Evolutionary conservation across 805 yeast genomes (phyloP), one percentile per base, ranked within the genome.

Genomic region (Kuraishia borneana): DNA sequence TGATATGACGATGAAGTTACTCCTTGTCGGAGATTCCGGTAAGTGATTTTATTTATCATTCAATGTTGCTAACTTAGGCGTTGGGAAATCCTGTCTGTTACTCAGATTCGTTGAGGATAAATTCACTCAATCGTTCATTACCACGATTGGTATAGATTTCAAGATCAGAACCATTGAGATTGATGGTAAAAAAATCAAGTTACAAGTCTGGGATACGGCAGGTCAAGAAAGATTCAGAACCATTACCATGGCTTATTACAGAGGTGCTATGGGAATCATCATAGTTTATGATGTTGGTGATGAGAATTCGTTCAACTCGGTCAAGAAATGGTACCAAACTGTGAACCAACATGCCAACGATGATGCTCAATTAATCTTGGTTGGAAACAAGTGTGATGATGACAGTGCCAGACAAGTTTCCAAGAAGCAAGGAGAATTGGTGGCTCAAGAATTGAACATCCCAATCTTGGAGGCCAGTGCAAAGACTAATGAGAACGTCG

Each of bases 121-220:
- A 60, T 92, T 92, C 66, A 88, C 89, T 49, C 96, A 97, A 4
- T 76, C 92, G 16, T 92, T 89, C 60, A 92, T 92, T 61, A 87
- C 97, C 39, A 92, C 98, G 32, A 92, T 92, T 50, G 98, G 98
- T 36, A 92, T 92, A 50, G 98, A 92, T 59, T 92, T 92, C 72
- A 92, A 92, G 65, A 89, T 92, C 56, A 81, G 96, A 61, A 88
- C 96, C 20, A 83, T 88, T 46, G 96, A 89, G 48, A 71, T 88
- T 44, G 89, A 89, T 42, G 96, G 95, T 35, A 83, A 83, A 60
- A 81, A 81, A 44, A 83, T 92, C 60, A 92, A 92, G 63, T 71
- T 89, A 54, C 98, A 92, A 59, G 83, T 89, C 30, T 82, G 96
- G 96, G 96, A 87, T 56, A 87, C 96, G 27, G 96, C 96, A 1